Evolutionary conservation across 139 green algal species (phyloP).

Genomic region (Coccomyxa sp.): DNA sequence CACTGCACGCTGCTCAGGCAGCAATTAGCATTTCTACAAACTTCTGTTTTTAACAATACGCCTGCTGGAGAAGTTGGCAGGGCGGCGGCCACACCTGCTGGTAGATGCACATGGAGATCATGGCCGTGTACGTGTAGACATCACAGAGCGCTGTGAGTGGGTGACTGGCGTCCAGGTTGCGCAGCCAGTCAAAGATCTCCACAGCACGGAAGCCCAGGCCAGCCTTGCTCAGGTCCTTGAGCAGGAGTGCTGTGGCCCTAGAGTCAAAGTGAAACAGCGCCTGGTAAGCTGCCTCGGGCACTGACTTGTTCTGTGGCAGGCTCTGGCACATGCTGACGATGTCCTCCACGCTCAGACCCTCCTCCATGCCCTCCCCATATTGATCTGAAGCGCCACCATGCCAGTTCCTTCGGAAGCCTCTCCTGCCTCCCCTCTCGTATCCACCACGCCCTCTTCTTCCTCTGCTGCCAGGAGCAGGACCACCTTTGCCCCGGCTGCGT

Average conservation of each 20-base stretch:
- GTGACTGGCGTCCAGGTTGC: slow-evolving; percentile 40
- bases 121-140: slow-evolving; percentile 80
- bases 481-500: slow-evolving; percentile 19
- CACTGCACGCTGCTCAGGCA: no score
- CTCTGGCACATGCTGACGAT: slow-evolving; percentile 31
- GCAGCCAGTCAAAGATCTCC: slow-evolving; percentile 79
- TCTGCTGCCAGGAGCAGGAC: neutral
- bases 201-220: slow-evolving; percentile 47
- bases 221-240: slow-evolving; percentile 72
- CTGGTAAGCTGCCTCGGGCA: neutral
- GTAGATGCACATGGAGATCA: slow-evolving; percentile 75
- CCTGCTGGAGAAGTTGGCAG: no score
- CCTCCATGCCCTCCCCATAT: neutral
- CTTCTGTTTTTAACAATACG: no score
- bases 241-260: slow-evolving; percentile 55
- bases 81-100: slow-evolving; percentile 23
- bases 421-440: neutral
- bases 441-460: neutral
- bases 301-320: slow-evolving; percentile 7
- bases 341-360: slow-evolving; percentile 25
- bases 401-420: slow-evolving; percentile 8
- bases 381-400: neutral
- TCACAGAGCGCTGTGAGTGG: slow-evolving; percentile 59
- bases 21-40: no score
- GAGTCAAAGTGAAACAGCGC: slow-evolving; percentile 69